Evolutionary conservation across 2,329 filamentous ascomycete genomes (phyloP).

Genomic region (Chrysoporthe austroafricana): DNA sequence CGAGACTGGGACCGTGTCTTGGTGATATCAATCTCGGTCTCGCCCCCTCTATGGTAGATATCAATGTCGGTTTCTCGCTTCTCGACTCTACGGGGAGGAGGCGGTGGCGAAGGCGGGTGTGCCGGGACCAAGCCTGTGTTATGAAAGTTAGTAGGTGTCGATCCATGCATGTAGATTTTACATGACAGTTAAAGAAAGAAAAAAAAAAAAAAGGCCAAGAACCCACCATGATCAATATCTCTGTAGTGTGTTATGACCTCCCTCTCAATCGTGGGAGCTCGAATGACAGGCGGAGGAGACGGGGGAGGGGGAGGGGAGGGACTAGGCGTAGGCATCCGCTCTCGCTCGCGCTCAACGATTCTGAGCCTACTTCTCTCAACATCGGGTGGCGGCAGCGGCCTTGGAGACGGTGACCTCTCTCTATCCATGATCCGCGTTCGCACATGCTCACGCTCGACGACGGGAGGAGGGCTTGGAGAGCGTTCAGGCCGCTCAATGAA

Average conservation of each 20-base stretch:
- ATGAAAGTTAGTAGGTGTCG: constrained; percentile 14
- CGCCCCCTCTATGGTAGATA: constrained; percentile 57
- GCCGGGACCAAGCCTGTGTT: constrained; percentile 51
- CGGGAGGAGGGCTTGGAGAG: constrained; percentile 42
- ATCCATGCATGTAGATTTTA: too few species aligned
- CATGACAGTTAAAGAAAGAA: not conserved
- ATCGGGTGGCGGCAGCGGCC: constrained; percentile 42
- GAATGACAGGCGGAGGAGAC: constrained; percentile 68
- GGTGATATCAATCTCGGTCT: constrained; percentile 62
- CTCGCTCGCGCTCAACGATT: constrained; percentile 52
- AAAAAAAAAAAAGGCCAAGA: not conserved
- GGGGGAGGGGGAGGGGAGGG: constrained; percentile 57
- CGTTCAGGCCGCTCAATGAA: constrained; percentile 46
- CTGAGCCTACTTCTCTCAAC: constrained; percentile 53
- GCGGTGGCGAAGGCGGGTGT: constrained; percentile 55
- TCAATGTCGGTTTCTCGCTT: constrained; percentile 65
- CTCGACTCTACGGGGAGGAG: constrained; percentile 47
- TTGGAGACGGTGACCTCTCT: constrained; percentile 42
- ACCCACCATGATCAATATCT: constrained; percentile 83
- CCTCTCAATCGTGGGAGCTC: constrained; percentile 79
- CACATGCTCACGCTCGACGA: constrained; percentile 42
- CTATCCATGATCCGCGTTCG: constrained; percentile 48
- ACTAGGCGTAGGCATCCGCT: constrained; percentile 50
- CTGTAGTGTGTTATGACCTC: constrained; percentile 89
- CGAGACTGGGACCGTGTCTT: constrained; percentile 45